Conservation (phyloP, 495 filamentous ascomycete species). For the Baudoinia panamericana region DNA sequence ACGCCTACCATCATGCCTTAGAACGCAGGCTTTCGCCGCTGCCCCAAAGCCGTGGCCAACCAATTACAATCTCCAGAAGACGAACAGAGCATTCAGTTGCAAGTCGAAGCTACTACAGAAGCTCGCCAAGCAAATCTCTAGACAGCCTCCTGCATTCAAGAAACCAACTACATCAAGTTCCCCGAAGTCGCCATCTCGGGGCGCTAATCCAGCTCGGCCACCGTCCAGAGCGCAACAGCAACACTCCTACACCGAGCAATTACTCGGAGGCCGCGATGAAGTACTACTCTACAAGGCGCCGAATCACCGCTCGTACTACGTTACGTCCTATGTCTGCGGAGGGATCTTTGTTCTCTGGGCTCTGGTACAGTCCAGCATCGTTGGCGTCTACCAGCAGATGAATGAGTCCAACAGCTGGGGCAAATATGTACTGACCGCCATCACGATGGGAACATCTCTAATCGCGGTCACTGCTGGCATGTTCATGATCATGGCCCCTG, state of each 20-base stretch:
- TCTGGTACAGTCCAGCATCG: conserved; percentile 1
- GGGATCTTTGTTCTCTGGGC: conserved; percentile 1
- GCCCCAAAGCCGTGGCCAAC: no score
- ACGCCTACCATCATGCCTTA: conserved; percentile 1
- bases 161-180: background rate
- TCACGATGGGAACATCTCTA: background rate
- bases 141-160: no score
- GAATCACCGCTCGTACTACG: conserved; percentile 9
- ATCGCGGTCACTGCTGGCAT: background rate
- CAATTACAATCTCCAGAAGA: no score
- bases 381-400: background rate
- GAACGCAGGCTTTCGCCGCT: conserved; percentile 1
- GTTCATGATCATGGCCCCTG: conserved; percentile 2
- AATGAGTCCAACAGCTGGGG: background rate
- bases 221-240: no score
- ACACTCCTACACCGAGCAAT: background rate
- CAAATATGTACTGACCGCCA: background rate
- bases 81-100: no score
- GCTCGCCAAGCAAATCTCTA: no score
- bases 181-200: background rate
- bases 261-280: background rate
- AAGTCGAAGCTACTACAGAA: no score
- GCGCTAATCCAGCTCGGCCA: background rate
- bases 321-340: conserved; percentile 9
- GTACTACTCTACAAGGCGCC: conserved; percentile 6